Evolutionary conservation across 768 basidiomycete genomes (phyloP), one percentile per base, ranked within the genome.

Genomic region (Boletus edulis): DNA sequence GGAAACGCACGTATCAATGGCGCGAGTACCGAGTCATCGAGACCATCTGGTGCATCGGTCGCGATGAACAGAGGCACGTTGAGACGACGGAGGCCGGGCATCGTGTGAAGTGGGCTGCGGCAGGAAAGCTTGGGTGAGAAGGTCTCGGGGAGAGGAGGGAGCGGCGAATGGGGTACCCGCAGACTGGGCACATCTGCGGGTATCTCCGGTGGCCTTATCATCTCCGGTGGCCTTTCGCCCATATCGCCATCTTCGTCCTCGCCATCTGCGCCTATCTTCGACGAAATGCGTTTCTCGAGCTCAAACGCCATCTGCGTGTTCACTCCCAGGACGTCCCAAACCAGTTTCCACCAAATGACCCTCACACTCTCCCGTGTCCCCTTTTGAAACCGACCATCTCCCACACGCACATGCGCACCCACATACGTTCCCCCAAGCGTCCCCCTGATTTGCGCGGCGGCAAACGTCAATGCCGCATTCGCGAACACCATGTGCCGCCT

Each of bases 41-140:
- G 56, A 0, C 81, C 78, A 12, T 71, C 62, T 6, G 63, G 56
- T 13, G 76, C 76, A 64, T 89, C 87, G 15, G 88, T 87, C 11
- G 89, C 80, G 52, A 89, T 75, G 70, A 80, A 90, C 38, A 90
- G 62, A 0, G 85, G 85, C 6, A 72, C 75, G 61, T 87, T 87
- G 49, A 88, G 73, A 1, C 59, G 62, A 17, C 55, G 54, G 5
- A 79, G 73, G 13, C 62, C 53, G 2, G 62, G 53, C 2, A 55
- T 52, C 0, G 68, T 67, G 65, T 83, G 77, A 8, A 72, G 69
- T 13, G 60, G 62, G 5, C 69, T 62, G 29, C 71, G 76, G 58
- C 86, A 88, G 31, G 51, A 35, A 20, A 66, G 44, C 8, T 37
- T 48, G 1, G 51, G 61, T 17, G 49, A 40, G 45, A 62, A 54